Conservation (phyloP, 1,139 yeast species). For the Hyphopichia khmerensis region DNA sequence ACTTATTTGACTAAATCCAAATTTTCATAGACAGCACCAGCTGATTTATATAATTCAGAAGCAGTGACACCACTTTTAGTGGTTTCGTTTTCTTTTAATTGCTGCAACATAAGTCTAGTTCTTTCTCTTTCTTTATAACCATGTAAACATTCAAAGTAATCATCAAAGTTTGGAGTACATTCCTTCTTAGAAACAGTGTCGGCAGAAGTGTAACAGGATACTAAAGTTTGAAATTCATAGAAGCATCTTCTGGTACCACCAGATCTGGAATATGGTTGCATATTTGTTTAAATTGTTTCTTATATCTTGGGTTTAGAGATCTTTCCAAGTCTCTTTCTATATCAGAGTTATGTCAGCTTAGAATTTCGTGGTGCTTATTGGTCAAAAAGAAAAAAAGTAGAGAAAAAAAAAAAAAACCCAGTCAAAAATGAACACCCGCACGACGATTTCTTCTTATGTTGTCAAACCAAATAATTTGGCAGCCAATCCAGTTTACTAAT, state of each 20-base stretch:
- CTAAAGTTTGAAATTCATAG: slow-evolving; percentile 48
- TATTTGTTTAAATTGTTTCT: slow-evolving; percentile 11
- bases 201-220: slow-evolving; percentile 48
- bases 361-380: slow-evolving; percentile 5
- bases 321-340: too few species aligned
- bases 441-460: not conserved
- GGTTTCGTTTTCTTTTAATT: slow-evolving; percentile 45
- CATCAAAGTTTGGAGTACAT: slow-evolving; percentile 47
- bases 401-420: too few species aligned
- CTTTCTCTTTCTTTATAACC: slow-evolving; percentile 50
- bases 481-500: not conserved
- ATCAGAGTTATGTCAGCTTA: slow-evolving; percentile 1
- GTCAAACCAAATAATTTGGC: not conserved
- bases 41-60: slow-evolving; percentile 42
- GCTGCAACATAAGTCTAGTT: slow-evolving; percentile 46
- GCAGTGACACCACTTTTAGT: slow-evolving; percentile 44
- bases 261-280: slow-evolving; percentile 52
- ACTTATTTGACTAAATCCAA: slow-evolving; percentile 38
- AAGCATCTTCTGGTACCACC: slow-evolving; percentile 54
- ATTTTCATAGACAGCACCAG: slow-evolving; percentile 46
- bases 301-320: too few species aligned
- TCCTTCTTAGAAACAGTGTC: slow-evolving; percentile 43
- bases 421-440: too few species aligned
- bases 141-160: slow-evolving; percentile 50
- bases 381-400: slow-evolving; percentile 1